Base-by-base conservation (phyloP, 495 filamentous ascomycete genomes). In the Lasiosphaeria miniovina region DNA sequence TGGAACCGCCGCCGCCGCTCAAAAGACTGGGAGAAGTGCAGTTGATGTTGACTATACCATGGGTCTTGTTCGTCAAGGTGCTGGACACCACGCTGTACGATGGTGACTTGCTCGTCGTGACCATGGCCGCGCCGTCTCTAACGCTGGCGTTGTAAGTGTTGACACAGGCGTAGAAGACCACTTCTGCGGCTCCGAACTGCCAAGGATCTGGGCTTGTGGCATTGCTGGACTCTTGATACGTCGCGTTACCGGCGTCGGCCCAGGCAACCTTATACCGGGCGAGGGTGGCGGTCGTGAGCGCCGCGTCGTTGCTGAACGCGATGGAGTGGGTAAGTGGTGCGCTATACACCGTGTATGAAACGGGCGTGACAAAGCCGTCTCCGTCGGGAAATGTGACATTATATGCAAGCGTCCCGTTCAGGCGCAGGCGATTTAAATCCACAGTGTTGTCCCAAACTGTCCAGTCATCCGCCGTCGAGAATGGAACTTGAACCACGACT, bases 321-420 rank as follows among this genome's bases (percentile, higher is more conserved):
- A 60, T 49, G 0, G 58, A 55, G 15, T 45, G 24, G 8, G 11
- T 7, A 14, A 60, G 58, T 12, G 38, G 32, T 0, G 58, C 41
- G 52, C 58, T 55, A 33, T 60, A 60, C 40, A 60, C 24, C 6
- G 52, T 54, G 41, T 48, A 60, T 4, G 58, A 60, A 4, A 60
- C 58, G 6, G 58, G 58, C 15, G 40, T 45, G 10, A 60, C 43
- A 50, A 60, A 60, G 43, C 36, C 14, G 32, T 51, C 53, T 31
- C 52, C 54, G 8, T 50, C 49, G 6, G 55, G 60, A 43, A 62
- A 53, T 6, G 54, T 51, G 31, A 56, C 60, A 14, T 57, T 56
- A 48, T 52, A 61, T 32, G 58, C 58, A 15, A 60, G 46, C 12
- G 58, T 60, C 17, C 58, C 58, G 41, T 60, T 60, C 3, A 60